Evolutionary conservation across 2,329 filamentous ascomycete genomes (phyloP).

Genomic region (Cercospora sp.): DNA sequence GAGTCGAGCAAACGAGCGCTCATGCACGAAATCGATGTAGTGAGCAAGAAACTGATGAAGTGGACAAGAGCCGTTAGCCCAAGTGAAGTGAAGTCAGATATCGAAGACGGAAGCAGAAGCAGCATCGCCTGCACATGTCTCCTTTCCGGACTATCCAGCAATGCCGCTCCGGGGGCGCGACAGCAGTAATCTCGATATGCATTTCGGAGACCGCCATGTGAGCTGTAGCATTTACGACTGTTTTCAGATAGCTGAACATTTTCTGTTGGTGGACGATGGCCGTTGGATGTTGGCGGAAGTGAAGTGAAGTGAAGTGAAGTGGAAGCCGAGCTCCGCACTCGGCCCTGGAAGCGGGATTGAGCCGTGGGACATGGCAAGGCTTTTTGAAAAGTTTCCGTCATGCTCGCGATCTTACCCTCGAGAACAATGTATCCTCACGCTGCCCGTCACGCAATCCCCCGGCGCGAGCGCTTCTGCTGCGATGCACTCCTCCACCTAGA

Average conservation of each 20-base stretch:
- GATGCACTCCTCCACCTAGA: background rate
- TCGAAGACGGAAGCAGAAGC: background rate
- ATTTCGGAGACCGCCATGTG: background rate
- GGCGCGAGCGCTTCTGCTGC: background rate
- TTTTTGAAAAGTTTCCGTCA: conserved; percentile 1
- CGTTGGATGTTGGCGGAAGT: background rate
- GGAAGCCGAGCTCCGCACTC: background rate
- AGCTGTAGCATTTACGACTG: background rate
- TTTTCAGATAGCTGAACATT: background rate
- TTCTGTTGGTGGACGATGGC: background rate
- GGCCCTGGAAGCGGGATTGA: background rate
- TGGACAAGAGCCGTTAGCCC: background rate
- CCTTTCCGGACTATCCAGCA: background rate
- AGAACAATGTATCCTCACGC: conserved; percentile 8
- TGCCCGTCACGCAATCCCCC: background rate
- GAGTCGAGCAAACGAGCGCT: background rate
- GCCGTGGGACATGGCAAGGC: conserved; percentile 3
- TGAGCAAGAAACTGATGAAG: background rate
- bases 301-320: conserved; percentile 9
- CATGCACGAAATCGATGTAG: background rate
- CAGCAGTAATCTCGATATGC: background rate
- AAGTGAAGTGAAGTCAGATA: background rate
- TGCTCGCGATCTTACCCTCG: background rate
- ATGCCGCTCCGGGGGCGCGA: background rate
- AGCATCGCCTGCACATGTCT: background rate